Conservation (phyloP, 83 land plant genomes). For the Larix sibirica region DNA sequence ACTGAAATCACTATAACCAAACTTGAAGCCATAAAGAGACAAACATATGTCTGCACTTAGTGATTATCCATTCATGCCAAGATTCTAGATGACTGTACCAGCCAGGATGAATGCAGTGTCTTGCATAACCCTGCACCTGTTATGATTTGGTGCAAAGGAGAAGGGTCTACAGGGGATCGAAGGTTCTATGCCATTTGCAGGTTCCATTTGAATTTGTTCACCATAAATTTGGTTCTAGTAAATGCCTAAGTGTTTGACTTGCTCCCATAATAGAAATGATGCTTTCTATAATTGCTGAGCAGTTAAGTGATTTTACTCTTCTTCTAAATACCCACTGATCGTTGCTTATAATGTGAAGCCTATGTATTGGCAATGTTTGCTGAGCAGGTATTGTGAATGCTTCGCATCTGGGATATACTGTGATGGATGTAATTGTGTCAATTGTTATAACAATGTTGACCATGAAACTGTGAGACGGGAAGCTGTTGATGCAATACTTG, state of each 20-base stretch:
- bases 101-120: background rate
- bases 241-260: too few relatives aligned
- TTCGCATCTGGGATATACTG: constrained; percentile 97
- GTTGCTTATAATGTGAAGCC: too few relatives aligned
- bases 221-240: too few relatives aligned
- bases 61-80: background rate
- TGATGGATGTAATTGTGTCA: constrained; percentile 96
- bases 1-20: background rate
- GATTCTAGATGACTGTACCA: background rate
- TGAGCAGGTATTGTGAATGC: constrained; percentile 94
- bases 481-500: constrained; percentile 92
- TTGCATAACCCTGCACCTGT: background rate
- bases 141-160: too few relatives aligned
- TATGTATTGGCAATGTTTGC: too few relatives aligned
- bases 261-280: too few relatives aligned
- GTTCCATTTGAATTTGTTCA: too few relatives aligned
- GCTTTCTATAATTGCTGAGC: too few relatives aligned
- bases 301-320: too few relatives aligned
- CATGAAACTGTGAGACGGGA: constrained; percentile 87
- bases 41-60: background rate
- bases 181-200: too few relatives aligned
- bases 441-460: constrained; percentile 94
- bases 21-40: background rate
- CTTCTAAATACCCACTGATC: too few relatives aligned
- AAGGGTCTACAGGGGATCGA: too few relatives aligned